Percentiles rank a stretch among this genome's conserved stretches.
Conservation (phyloP, 192 early-diverging fungal genomes). For the Thoreauomyces humboldtii region DNA sequence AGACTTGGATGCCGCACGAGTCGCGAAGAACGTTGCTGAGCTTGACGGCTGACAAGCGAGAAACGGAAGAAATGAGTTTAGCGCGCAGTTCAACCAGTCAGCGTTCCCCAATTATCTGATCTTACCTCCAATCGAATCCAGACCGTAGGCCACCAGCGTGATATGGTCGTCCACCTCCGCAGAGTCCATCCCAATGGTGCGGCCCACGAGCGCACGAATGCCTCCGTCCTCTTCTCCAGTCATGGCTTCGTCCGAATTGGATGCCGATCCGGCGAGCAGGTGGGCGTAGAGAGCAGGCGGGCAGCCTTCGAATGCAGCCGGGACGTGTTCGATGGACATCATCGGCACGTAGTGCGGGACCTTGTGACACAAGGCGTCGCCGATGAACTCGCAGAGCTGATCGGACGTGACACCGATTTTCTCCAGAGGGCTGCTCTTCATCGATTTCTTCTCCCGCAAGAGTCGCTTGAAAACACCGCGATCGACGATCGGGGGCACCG, state of each 20-base stretch:
- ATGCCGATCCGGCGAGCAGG: neutral
- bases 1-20: neutral
- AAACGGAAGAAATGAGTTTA: neutral
- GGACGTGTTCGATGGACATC: neutral
- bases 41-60: neutral
- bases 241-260: neutral
- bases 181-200: neutral
- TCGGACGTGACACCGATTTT: conserved; percentile 12
- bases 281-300: neutral
- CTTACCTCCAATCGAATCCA: conserved; percentile 1
- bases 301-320: neutral
- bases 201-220: neutral
- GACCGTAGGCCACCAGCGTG: neutral
- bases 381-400: conserved; percentile 20
- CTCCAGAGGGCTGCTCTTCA: neutral
- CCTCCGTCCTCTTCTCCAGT: neutral
- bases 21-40: neutral
- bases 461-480: conserved; percentile 13
- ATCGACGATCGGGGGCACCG: conserved; percentile 14
- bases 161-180: neutral
- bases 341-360: neutral
- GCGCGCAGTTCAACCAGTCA: neutral
- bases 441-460: neutral
- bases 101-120: neutral
- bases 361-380: neutral